These are phyloP conservation scores for Aspergillus sojae DNA, from an alignment of 2,329 filamentous ascomycete genomes.

Conservation along the genomic window DNA sequence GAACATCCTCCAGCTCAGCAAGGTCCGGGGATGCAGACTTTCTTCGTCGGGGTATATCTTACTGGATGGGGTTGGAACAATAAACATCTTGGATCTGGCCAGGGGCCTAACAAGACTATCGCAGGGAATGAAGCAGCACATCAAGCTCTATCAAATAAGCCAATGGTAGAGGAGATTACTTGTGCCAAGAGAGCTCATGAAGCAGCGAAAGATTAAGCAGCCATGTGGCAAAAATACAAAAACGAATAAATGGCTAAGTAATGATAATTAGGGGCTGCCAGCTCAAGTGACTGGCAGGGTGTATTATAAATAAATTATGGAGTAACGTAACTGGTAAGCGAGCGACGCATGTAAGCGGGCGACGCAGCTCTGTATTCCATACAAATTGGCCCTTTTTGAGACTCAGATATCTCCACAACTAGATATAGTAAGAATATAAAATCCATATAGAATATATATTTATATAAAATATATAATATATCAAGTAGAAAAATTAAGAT, in stretches of 20 bases:
- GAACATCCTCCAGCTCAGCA: conserved; percentile 39
- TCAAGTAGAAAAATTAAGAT: too few species aligned
- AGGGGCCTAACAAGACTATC: conserved; percentile 46
- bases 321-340: too few species aligned
- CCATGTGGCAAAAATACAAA: background rate
- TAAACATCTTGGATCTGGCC: conserved; percentile 48
- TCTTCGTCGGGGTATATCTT: conserved; percentile 50
- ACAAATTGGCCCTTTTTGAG: too few species aligned
- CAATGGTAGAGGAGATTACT: conserved; percentile 43
- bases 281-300: too few species aligned
- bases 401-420: too few species aligned
- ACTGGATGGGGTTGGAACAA: conserved; percentile 52
- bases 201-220: background rate
- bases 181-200: conserved; percentile 32
- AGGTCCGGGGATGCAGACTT: conserved; percentile 43
- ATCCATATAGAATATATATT: too few species aligned
- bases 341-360: too few species aligned
- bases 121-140: conserved; percentile 50
- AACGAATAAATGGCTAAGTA: background rate
- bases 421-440: too few species aligned
- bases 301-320: too few species aligned
- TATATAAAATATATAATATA: too few species aligned
- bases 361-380: too few species aligned
- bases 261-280: too few species aligned
- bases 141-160: conserved; percentile 41